These are phyloP conservation scores for Salix arbutifolia DNA, from an alignment of 345 rosid genomes.

Conservation along the genomic window DNA sequence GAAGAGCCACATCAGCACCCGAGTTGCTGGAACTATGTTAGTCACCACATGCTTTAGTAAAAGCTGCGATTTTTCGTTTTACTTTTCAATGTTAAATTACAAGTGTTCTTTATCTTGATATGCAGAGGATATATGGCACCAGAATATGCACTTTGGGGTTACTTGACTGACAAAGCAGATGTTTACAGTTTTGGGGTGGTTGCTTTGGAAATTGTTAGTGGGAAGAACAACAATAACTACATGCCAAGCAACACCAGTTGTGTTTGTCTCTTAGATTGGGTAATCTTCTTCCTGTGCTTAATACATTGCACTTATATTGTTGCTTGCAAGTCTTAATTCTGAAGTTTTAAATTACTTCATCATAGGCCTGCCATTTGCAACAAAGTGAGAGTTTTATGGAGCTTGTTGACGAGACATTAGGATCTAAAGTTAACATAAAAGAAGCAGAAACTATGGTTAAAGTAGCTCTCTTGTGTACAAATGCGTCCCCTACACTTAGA, in stretches of 20 bases:
- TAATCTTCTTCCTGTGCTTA: neutral
- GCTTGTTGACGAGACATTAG: conserved; percentile 20
- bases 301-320: neutral
- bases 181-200: conserved; percentile 33
- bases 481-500: conserved; percentile 18
- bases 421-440: neutral
- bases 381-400: conserved; percentile 13
- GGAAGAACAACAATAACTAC: conserved; percentile 18
- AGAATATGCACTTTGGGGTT: conserved; percentile 31
- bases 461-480: conserved; percentile 27
- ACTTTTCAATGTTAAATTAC: neutral
- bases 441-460: conserved; percentile 26
- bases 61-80: neutral
- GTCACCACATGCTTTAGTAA: neutral
- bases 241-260: conserved; percentile 15
- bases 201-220: conserved; percentile 22
- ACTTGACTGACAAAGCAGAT: conserved; percentile 28
- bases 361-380: conserved; percentile 26
- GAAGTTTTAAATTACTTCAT: neutral
- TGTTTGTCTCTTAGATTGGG: conserved; percentile 32
- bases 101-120: neutral
- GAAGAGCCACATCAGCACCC: conserved; percentile 32
- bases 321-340: neutral
- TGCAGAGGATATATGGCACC: conserved; percentile 37
- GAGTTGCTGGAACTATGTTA: conserved; percentile 31